These are phyloP conservation scores for Peribolospora kevripleyi DNA, from an alignment of 768 basidiomycete genomes.

Conservation along the genomic window DNA sequence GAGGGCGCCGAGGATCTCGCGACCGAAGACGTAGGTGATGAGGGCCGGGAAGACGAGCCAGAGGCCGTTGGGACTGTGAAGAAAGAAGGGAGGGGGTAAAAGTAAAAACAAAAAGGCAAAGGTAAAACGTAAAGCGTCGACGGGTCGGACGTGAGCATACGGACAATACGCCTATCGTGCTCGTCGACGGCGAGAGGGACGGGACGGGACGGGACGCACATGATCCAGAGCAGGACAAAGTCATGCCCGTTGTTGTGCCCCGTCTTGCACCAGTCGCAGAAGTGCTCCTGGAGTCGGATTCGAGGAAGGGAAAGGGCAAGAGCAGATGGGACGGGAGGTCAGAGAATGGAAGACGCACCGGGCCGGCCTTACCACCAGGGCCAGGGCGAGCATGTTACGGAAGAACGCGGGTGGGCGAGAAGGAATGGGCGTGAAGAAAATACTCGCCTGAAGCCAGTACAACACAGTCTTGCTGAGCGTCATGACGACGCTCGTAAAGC, in stretches of 20 bases:
- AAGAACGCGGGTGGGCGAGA: neutral
- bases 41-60: constrained; percentile 20
- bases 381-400: constrained; percentile 4
- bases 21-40: constrained; percentile 20
- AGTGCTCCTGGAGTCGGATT: neutral
- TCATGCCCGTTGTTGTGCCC: neutral
- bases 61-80: constrained; percentile 1
- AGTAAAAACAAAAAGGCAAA: too few relatives aligned
- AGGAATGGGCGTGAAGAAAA: neutral
- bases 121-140: too few relatives aligned
- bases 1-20: constrained; percentile 16
- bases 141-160: too few relatives aligned
- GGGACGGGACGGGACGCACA: neutral
- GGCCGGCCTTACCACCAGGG: neutral
- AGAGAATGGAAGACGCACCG: neutral
- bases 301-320: neutral
- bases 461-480: constrained; percentile 17
- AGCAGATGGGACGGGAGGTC: too few relatives aligned
- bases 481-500: constrained; percentile 16
- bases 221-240: neutral
- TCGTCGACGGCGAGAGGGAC: neutral
- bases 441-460: constrained; percentile 6
- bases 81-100: too few relatives aligned
- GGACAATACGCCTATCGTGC: too few relatives aligned
- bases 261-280: neutral